Conservation (phyloP, 2,329 filamentous ascomycete genomes). For the Clonostachys solani region DNA sequence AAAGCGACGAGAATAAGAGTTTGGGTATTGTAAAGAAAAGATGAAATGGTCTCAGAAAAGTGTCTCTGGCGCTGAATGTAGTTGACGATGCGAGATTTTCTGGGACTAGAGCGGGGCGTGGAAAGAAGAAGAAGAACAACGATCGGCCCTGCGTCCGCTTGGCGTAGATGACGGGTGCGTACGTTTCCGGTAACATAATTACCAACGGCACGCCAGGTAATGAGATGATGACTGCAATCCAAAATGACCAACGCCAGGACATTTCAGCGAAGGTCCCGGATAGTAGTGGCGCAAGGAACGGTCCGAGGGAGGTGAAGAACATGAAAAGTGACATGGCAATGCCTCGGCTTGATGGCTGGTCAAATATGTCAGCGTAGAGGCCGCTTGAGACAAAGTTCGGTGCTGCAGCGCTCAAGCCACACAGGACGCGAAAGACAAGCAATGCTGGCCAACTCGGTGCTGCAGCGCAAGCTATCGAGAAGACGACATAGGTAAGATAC, state of each 20-base stretch:
- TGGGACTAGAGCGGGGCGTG: too few relatives aligned
- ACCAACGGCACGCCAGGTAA: constrained; percentile 20
- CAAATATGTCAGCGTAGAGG: constrained; percentile 24
- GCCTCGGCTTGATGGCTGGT: constrained; percentile 20
- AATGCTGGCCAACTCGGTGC: constrained; percentile 35
- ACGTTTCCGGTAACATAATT: constrained; percentile 38
- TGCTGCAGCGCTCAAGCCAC: constrained; percentile 24
- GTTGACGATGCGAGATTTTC: too few relatives aligned
- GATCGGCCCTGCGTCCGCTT: constrained; percentile 39
- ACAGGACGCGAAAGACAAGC: constrained; percentile 31
- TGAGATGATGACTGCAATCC: constrained; percentile 26
- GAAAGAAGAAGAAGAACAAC: too few relatives aligned
- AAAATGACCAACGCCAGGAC: constrained; percentile 35
- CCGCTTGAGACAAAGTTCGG: constrained; percentile 25
- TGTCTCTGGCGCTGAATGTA: constrained; percentile 35
- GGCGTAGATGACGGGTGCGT: constrained; percentile 44
- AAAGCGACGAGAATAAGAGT: constrained; percentile 39
- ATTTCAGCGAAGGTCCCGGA: constrained; percentile 43
- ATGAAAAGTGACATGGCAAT: constrained; percentile 26
- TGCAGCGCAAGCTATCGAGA: constrained; percentile 27
- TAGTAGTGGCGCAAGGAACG: constrained; percentile 43
- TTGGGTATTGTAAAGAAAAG: constrained; percentile 45
- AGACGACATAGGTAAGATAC: constrained; percentile 23
- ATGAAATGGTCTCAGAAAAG: constrained; percentile 41
- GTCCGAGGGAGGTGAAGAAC: constrained; percentile 22